A percentile compares a stretch with the other conserved stretches of the same genome.
Evolutionary conservation across 1,284 basidiomycete genomes (phyloP).

Genomic region (Irpex sp.): DNA sequence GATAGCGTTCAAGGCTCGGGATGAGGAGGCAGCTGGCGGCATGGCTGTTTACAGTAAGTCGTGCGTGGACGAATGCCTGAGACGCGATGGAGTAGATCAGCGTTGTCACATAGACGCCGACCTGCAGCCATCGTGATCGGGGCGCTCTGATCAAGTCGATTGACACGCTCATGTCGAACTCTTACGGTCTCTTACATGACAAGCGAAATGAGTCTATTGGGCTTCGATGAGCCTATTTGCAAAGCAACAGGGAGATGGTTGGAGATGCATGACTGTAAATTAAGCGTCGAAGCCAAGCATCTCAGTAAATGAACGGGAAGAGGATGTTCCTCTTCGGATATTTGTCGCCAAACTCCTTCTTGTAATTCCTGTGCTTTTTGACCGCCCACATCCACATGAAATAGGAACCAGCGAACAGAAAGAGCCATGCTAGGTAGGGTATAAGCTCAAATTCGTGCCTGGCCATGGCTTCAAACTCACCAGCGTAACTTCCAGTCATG

Average conservation of each 20-base stretch:
- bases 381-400: conserved; percentile 90
- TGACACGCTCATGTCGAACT: neutral
- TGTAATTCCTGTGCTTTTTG: conserved; percentile 91
- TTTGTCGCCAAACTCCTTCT: conserved; percentile 88
- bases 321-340: conserved; percentile 84
- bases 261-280: neutral
- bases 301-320: conserved; percentile 69
- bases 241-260: neutral
- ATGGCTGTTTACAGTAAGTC: conserved; percentile 10
- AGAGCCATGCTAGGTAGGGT: conserved; percentile 53
- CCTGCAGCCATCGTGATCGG: neutral
- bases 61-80: neutral
- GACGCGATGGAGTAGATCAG: neutral
- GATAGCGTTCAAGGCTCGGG: conserved; percentile 71
- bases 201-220: neutral
- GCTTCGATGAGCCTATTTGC: neutral
- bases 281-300: neutral
- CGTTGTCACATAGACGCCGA: neutral
- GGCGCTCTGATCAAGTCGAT: neutral
- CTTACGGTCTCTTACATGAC: neutral
- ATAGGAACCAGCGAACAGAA: conserved; percentile 61
- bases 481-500: conserved; percentile 78
- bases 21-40: conserved; percentile 39
- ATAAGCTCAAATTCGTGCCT: neutral
- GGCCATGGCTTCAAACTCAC: conserved; percentile 43